Percentiles rank a stretch among this genome's conserved stretches.
These are phyloP conservation scores for Saturnispora hagleri DNA, from an alignment of 805 yeast species.

Conservation along the genomic window DNA sequence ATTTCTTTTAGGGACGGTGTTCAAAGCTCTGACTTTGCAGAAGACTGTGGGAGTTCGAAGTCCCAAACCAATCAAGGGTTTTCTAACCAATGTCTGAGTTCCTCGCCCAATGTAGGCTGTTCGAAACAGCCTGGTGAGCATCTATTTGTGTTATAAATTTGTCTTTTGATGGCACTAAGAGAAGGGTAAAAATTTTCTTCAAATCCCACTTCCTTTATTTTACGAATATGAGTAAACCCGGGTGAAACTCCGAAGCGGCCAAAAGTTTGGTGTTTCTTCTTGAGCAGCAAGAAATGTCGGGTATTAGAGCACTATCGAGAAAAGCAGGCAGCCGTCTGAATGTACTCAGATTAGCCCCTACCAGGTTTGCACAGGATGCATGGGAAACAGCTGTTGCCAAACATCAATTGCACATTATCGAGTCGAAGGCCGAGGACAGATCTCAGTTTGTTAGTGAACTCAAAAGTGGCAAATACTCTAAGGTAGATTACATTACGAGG, in stretches of 20 bases:
- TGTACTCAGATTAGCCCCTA: conserved; percentile 57
- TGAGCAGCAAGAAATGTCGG: not conserved
- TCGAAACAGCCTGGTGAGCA: not conserved
- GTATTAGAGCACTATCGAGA: not conserved
- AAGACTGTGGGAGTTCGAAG: not conserved
- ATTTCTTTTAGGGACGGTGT: not conserved
- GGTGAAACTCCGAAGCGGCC: not conserved
- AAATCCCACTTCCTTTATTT: not conserved
- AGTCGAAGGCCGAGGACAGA: conserved; percentile 32
- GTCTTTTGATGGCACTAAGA: not conserved
- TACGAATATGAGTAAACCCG: not conserved
- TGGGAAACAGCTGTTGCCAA: conserved; percentile 38
- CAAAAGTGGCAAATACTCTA: conserved; percentile 27
- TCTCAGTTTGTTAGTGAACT: conserved; percentile 33
- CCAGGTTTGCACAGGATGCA: conserved; percentile 50
- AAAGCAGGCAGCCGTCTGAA: conserved; percentile 29
- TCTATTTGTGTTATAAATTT: not conserved
- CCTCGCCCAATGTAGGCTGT: not conserved
- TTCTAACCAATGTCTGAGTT: not conserved
- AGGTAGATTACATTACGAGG: conserved; percentile 33
- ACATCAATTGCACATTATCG: conserved; percentile 37
- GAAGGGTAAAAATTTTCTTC: not conserved
- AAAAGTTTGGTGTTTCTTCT: not conserved
- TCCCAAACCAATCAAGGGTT: not conserved
- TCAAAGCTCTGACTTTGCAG: not conserved